phyloP scores from a whole-genome alignment of 1,284 basidiomycete species.

The Ceratobasidium sp. region DNA sequence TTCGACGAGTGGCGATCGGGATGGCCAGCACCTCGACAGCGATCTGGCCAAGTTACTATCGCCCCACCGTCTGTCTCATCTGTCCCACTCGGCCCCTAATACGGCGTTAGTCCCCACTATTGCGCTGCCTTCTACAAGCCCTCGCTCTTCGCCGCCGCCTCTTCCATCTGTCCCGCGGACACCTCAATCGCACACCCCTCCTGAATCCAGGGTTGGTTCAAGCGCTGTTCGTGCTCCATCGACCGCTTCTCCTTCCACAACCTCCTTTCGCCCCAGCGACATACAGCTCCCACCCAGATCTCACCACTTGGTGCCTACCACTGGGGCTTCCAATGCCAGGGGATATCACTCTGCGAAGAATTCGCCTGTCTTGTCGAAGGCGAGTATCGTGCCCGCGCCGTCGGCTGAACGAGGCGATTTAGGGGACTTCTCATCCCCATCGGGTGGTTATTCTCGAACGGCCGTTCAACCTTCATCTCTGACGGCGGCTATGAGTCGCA shows the following conservation, averaged over 20 bases:
- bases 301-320: not conserved
- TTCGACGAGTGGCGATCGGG: not conserved
- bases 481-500: slow-evolving; percentile 19
- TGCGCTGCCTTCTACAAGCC: not conserved
- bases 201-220: not conserved
- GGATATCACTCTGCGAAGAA: slow-evolving; percentile 6
- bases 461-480: slow-evolving; percentile 2
- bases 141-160: not conserved
- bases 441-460: not conserved
- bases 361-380: slow-evolving; percentile 12
- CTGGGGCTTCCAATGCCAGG: not conserved
- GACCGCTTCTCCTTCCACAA: slow-evolving; percentile 20
- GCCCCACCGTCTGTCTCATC: slow-evolving; percentile 6
- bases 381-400: not conserved
- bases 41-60: slow-evolving; percentile 11
- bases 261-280: slow-evolving; percentile 14
- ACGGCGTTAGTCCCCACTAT: not conserved
- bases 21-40: not conserved
- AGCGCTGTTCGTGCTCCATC: not conserved
- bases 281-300: not conserved
- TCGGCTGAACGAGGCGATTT: not conserved
- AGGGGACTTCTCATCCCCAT: not conserved
- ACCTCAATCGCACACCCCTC: slow-evolving; percentile 17
- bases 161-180: not conserved
- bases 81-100: not conserved